Evolutionary conservation across 306 rosid species (phyloP), one percentile per base, ranked within the genome.

Genomic region (Malus fusca): DNA sequence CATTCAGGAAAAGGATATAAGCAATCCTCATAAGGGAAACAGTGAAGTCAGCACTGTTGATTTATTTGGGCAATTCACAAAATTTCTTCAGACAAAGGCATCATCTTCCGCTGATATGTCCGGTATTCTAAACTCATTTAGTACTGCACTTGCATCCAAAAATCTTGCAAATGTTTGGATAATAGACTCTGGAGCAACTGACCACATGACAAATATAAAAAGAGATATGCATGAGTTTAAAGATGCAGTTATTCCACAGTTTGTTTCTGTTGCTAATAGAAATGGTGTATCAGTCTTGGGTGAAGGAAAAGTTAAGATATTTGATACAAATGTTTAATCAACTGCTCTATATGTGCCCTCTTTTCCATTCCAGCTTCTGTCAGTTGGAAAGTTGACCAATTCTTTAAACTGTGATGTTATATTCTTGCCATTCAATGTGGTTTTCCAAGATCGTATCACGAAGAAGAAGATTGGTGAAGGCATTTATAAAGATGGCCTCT

Each of bases 1-100:
- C 52, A 4, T 13, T 46, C 0, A 46, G 0, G 0, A 46, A 18
- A 46, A 46, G 0, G 52, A 13, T 13, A 18, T 0, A 46, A 46
- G 0, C 2, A 13, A 46, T 46, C 52, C 2, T 46, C 18, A 4
- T 46, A 13, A 13, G 0, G 6, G 52, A 46, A 46, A 46, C 0
- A 46, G 2, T 46, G 52, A 46, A 46, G 52, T 13, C 0, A 46
- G 6, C 18, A 13, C 0, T 46, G 0, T 2, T 46, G 18, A 0
- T 13, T 46, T 46, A 46, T 13, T 46, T 46, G 18, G 6, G 13
- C 6, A 13, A 6, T 4, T 46, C 18, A 4, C 2, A 46, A 46
- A 46, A 46, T 46, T 46, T 46, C 18, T 46, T 46, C 2, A 13
- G 0, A 46, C 52, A 13, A 4, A 46, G 2, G 52, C 18, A 4